A percentile compares a stretch with the other conserved stretches of the same genome.
phyloP scores from a whole-genome alignment of 108 stramenopile genomes.

The Skeletonema potamos region DNA sequence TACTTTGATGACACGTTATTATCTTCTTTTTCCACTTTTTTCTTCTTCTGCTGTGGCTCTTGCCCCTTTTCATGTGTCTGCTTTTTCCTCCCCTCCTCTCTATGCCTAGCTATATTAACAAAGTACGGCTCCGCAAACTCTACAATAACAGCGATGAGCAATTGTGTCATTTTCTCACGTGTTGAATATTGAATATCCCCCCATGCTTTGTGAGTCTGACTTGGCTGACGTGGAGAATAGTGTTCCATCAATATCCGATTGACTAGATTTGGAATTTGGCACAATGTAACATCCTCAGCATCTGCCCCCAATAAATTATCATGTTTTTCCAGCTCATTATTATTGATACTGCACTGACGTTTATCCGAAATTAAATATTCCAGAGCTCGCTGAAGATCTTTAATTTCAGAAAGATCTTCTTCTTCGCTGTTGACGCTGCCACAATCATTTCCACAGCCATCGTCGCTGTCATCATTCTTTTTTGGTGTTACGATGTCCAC shows the following conservation, averaged over 20 bases:
- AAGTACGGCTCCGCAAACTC: slow-evolving; percentile 35
- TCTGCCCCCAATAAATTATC: background rate
- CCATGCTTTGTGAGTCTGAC: background rate
- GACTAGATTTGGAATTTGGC: slow-evolving; percentile 29
- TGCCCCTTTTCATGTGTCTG: background rate
- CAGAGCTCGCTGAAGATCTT: slow-evolving; percentile 25
- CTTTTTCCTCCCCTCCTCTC: background rate
- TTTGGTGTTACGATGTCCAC: background rate
- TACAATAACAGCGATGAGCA: slow-evolving; percentile 26
- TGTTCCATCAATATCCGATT: slow-evolving; percentile 26
- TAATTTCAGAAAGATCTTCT: slow-evolving; percentile 15
- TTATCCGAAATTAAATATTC: slow-evolving; percentile 24
- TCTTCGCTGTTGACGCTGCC: background rate
- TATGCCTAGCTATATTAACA: background rate
- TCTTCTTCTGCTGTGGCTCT: slow-evolving; percentile 1
- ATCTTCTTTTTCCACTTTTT: background rate
- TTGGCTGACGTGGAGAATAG: background rate
- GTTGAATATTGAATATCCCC: background rate
- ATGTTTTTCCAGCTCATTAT: background rate
- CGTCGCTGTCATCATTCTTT: background rate
- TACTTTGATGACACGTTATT: background rate
- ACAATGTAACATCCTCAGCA: slow-evolving; percentile 2
- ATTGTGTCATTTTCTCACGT: slow-evolving; percentile 12
- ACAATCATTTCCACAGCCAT: background rate
- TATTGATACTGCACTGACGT: background rate